phyloP scores from a whole-genome alignment of 139 green algal genomes.

The Eudorina sp. region DNA sequence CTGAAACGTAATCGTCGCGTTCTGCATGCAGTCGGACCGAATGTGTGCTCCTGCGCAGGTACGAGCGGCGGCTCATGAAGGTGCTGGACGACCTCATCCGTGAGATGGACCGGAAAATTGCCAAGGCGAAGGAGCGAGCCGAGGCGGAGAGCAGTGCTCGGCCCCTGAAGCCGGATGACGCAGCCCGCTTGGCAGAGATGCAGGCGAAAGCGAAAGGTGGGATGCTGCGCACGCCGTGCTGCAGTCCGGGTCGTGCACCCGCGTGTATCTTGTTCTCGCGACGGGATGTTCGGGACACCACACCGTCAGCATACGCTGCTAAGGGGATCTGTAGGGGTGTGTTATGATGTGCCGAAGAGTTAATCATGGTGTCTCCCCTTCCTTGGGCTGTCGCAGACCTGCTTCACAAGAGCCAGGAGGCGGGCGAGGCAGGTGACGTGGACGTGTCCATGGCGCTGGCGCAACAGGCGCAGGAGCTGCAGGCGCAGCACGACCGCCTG shows the following conservation, averaged over 20 bases:
- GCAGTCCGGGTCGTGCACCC: too few relatives aligned
- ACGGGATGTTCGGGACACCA: too few relatives aligned
- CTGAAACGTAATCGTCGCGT: too few relatives aligned
- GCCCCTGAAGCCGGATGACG: constrained; percentile 71
- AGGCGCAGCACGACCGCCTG: constrained; percentile 77
- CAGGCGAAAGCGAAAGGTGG: constrained; percentile 66
- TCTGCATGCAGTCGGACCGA: too few relatives aligned
- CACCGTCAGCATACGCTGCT: too few relatives aligned
- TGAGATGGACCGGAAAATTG: constrained; percentile 92
- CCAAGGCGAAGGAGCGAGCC: constrained; percentile 81
- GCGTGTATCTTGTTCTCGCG: too few relatives aligned
- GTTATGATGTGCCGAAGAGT: too few relatives aligned
- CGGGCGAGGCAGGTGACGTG: constrained; percentile 86
- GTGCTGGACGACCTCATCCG: constrained; percentile 80
- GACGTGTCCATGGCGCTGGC: constrained; percentile 79
- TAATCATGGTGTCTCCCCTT: too few relatives aligned
- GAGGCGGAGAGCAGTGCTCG: constrained; percentile 75
- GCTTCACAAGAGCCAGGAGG: constrained; percentile 64
- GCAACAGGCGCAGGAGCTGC: constrained; percentile 74
- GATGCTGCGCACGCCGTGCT: too few relatives aligned
- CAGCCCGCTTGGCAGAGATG: constrained; percentile 73
- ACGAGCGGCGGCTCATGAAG: constrained; percentile 79
- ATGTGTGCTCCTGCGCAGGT: too few relatives aligned
- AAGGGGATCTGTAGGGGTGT: background rate
- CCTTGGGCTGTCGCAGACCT: constrained; percentile 68